phyloP scores from a whole-genome alignment of 2,329 filamentous ascomycete species.

The Fusarium fracticaudum region DNA sequence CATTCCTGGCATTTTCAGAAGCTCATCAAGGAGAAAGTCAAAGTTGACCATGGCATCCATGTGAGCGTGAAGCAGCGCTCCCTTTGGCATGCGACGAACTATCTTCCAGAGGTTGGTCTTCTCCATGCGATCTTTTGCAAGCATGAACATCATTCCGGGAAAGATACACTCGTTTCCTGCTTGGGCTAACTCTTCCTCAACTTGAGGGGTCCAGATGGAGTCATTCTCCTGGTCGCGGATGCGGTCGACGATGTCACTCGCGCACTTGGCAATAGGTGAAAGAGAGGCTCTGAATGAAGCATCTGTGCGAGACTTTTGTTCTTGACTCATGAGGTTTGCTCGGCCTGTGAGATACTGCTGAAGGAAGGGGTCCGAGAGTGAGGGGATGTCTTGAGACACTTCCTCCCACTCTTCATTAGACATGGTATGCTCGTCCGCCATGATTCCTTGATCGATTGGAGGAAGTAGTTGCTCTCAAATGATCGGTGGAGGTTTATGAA shows the following conservation, averaged over 20 bases:
- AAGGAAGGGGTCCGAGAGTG: conserved; percentile 76
- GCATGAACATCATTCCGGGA: conserved; percentile 92
- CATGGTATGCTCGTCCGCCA: conserved; percentile 48
- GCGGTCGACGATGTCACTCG: conserved; percentile 80
- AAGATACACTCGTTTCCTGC: conserved; percentile 72
- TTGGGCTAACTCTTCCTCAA: conserved; percentile 75
- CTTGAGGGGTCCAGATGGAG: conserved; percentile 78
- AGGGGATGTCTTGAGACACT: conserved; percentile 65
- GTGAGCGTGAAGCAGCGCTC: conserved; percentile 85
- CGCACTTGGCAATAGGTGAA: conserved; percentile 80
- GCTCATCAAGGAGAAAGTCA: conserved; percentile 78
- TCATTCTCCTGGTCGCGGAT: conserved; percentile 82
- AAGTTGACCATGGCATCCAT: conserved; percentile 92
- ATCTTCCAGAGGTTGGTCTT: conserved; percentile 86
- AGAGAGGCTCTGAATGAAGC: conserved; percentile 75
- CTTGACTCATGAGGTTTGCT: conserved; percentile 78
- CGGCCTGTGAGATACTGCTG: conserved; percentile 83
- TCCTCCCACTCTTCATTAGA: conserved; percentile 69
- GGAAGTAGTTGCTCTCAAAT: not conserved
- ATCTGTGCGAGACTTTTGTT: conserved; percentile 84
- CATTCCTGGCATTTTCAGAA: conserved; percentile 77
- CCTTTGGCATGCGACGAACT: conserved; percentile 88
- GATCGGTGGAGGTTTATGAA: not conserved
- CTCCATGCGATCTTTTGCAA: conserved; percentile 88
- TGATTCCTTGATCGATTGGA: conserved; percentile 18